A percentile compares a stretch with the other conserved stretches of the same genome.
Evolutionary conservation across 768 basidiomycete genomes (phyloP).

Genomic region (Kwoniella mangroviensis): DNA sequence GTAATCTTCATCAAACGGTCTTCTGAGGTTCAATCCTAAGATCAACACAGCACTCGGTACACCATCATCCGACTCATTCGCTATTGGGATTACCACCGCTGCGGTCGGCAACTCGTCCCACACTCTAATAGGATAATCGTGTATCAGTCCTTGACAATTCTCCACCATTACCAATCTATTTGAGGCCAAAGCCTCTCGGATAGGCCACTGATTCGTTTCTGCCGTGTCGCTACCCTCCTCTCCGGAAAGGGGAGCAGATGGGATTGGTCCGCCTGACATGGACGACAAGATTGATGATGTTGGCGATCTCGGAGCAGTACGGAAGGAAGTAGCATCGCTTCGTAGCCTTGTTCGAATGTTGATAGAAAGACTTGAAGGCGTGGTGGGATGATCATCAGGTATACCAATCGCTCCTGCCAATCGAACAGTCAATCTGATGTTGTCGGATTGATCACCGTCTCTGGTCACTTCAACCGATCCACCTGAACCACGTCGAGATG

Average conservation of each 20-base stretch:
- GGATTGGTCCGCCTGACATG: slow-evolving; percentile 17
- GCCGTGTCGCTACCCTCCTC: neutral
- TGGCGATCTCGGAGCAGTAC: slow-evolving; percentile 32
- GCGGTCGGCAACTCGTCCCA: slow-evolving; percentile 53
- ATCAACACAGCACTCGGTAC: slow-evolving; percentile 47
- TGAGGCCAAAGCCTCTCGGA: slow-evolving; percentile 43
- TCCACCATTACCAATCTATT: slow-evolving; percentile 46
- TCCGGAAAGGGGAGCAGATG: neutral
- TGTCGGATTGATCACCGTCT: slow-evolving; percentile 1
- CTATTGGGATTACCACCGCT: slow-evolving; percentile 49
- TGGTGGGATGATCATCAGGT: slow-evolving; percentile 42
- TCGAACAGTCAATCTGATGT: slow-evolving; percentile 17
- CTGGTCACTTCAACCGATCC: slow-evolving; percentile 16
- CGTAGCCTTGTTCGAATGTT: slow-evolving; percentile 8
- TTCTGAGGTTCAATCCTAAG: slow-evolving; percentile 48
- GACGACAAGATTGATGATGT: slow-evolving; percentile 45
- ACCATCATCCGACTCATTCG: slow-evolving; percentile 49
- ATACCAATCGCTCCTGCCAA: slow-evolving; percentile 51
- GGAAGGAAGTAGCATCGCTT: neutral
- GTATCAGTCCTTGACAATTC: slow-evolving; percentile 44
- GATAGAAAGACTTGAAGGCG: slow-evolving; percentile 23
- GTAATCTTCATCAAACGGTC: slow-evolving; percentile 54
- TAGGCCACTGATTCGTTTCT: slow-evolving; percentile 42
- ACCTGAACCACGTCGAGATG: slow-evolving; percentile 4
- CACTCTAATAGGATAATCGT: slow-evolving; percentile 43